phyloP scores from a whole-genome alignment of 495 filamentous ascomycete genomes.

The Aspergillus coremiiformis region DNA sequence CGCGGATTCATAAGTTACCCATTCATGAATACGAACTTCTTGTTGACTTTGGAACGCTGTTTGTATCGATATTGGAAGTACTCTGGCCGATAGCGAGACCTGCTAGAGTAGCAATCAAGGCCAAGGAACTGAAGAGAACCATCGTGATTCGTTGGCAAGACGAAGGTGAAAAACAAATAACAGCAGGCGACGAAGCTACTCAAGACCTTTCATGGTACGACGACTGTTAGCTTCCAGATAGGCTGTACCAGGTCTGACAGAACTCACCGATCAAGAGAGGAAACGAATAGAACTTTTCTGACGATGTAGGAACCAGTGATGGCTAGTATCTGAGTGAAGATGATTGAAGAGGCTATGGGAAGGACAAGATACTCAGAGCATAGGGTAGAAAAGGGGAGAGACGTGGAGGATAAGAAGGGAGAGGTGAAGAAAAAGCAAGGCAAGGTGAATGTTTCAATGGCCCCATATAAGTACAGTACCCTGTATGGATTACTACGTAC shows the following conservation, averaged over 20 bases:
- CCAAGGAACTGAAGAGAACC: constrained; percentile 23
- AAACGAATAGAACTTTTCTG: not conserved
- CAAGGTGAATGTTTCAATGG: constrained; percentile 6
- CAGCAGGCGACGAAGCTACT: not conserved
- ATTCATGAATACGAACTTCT: constrained; percentile 29
- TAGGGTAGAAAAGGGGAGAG: constrained; percentile 2
- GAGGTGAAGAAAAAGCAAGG: constrained; percentile 6
- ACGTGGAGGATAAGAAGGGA: constrained; percentile 3
- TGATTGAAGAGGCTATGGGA: not conserved
- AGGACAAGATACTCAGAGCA: not conserved
- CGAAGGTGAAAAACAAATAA: constrained; percentile 2
- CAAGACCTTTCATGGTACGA: not conserved
- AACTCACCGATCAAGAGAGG: not conserved
- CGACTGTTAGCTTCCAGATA: not conserved
- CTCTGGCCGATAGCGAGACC: constrained; percentile 36
- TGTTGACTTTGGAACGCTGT: constrained; percentile 42
- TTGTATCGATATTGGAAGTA: constrained; percentile 48
- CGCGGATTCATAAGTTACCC: constrained; percentile 5
- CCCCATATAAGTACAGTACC: constrained; percentile 12
- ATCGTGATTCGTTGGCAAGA: constrained; percentile 10
- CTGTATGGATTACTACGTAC: constrained; percentile 13
- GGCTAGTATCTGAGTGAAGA: too few species aligned
- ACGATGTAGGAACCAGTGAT: too few species aligned
- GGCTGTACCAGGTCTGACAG: not conserved
- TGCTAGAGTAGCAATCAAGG: constrained; percentile 25